Base-by-base conservation (phyloP, 768 basidiomycete genomes). In the Lepiota brunneoincarnata region DNA sequence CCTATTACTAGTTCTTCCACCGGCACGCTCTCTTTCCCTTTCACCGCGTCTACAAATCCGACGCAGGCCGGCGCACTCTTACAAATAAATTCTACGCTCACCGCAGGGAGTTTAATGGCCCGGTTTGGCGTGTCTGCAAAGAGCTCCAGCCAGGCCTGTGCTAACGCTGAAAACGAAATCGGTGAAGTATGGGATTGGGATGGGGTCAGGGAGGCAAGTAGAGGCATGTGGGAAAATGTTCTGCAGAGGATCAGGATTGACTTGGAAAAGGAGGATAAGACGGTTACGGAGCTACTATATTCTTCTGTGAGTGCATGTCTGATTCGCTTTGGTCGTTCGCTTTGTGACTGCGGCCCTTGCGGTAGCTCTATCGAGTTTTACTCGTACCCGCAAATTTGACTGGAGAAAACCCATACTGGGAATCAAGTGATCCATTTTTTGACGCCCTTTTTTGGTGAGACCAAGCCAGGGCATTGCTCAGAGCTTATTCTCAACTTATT, bases 111-210 rank as follows among this genome's bases (percentile, higher is more conserved):
- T 5, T 67, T 84, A 35, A 74, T 69, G 39, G 76, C 82, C 28
- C 76, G 82, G 6, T 83, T 84, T 38, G 83, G 83, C 17, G 70
- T 84, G 11, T 84, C 83, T 2, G 80, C 83, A 68, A 70, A 72
- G 15, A 78, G 75, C 38, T 54, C 74, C 6, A 73, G 72, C 11
- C 80, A 81, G 59, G 84, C 82, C 1, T 86, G 83, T 59, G 59
- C 68, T 14, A 84, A 84, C 58, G 82, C 82, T 0, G 79, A 84
- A 58, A 67, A 63, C 40, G 83, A 84, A 56, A 70, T 84, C 9
- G 40, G 50, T n/a, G 72, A 68, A 38, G 62, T 63, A 24, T 79
- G 78, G 77, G 67, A 78, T 58, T 80, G 71, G 69, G 70, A 75
- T 43, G 58, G 56, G 4, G 71, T 79, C 2, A 70, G 72, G 51